Evolutionary conservation across 106 monocot genomes (phyloP).

Genomic region (Allium sativum): DNA sequence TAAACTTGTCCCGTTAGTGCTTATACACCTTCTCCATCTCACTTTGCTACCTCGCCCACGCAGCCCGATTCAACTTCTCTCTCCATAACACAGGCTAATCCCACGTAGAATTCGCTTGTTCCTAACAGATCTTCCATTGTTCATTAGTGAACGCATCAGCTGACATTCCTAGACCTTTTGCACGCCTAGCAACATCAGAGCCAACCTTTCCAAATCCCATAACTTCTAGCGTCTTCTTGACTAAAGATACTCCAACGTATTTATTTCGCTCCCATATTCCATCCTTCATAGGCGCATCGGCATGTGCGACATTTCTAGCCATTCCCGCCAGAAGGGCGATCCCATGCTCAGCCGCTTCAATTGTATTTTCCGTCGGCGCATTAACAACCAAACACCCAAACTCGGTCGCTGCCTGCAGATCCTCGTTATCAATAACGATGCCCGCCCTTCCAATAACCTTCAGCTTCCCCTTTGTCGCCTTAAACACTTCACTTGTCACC

Average conservation of each 20-base stretch:
- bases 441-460: slow-evolving; percentile 88
- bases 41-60: too few species aligned
- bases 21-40: too few species aligned
- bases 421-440: slow-evolving; percentile 92
- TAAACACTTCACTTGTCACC: slow-evolving; percentile 84
- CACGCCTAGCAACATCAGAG: slow-evolving; percentile 76
- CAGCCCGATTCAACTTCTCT: too few species aligned
- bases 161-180: slow-evolving; percentile 88
- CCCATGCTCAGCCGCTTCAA: slow-evolving; percentile 91
- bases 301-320: slow-evolving; percentile 78
- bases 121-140: too few species aligned
- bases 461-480: slow-evolving; percentile 72
- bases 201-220: slow-evolving; percentile 95
- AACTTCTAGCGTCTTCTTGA: slow-evolving; percentile 76
- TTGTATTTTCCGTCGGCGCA: slow-evolving; percentile 83
- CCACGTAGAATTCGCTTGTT: too few species aligned
- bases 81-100: too few species aligned
- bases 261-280: slow-evolving; percentile 85
- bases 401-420: slow-evolving; percentile 94
- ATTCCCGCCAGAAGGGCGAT: slow-evolving; percentile 81
- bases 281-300: slow-evolving; percentile 79
- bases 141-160: too few species aligned
- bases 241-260: slow-evolving; percentile 80
- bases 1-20: too few species aligned
- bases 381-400: slow-evolving; percentile 86